Evolutionary conservation across 177 flowering plant genomes (phyloP), one percentile per base, ranked within the genome.

Genomic region (Viscum album): DNA sequence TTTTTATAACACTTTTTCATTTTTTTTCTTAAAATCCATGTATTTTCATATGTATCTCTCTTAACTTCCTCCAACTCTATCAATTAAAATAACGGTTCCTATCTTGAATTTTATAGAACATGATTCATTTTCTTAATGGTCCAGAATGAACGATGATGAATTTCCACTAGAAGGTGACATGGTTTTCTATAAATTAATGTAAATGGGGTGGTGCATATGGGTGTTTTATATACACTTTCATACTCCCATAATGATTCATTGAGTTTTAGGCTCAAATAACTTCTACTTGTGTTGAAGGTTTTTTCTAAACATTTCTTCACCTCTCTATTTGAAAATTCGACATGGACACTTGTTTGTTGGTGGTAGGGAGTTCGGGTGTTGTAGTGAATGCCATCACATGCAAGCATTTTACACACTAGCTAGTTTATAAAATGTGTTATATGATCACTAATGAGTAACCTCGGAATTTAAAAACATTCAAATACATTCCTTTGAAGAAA

Each of bases 91-190:
- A 16, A 35, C 67, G 47, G 17, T 21, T 35, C 30, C n/a, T 52
- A 4, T 4, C 58, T 8, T 16, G 58, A 19, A 16, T 4, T 21
- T 52, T 8, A 6, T 6, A 52, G 10, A 52, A 15, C 24, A 16
- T 15, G 5, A 16, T 67, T 67, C n/a, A 45, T 30, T 7, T 2
- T 2, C 19, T 45, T 67, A n/a, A 45, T 41, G 11, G 59, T 59
- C 56, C 69, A 67, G 24, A 10, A 67, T 15, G 69, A 35, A 6
- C 30, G 29, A 15, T 67, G 34, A 26, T 67, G 58, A 19, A 67
- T 13, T 16, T 43, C 59, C 4, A 52, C 24, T 4, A 52, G 58
- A 15, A 52, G 24, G 58, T 52, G 58, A 26, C n/a, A 6, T 15
- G 6, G 24, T n/a, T n/a, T 52, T 52, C 16, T n/a, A 4, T 8